Conservation (phyloP, 2,329 filamentous ascomycete species). For the Microdochium bolleyi region DNA sequence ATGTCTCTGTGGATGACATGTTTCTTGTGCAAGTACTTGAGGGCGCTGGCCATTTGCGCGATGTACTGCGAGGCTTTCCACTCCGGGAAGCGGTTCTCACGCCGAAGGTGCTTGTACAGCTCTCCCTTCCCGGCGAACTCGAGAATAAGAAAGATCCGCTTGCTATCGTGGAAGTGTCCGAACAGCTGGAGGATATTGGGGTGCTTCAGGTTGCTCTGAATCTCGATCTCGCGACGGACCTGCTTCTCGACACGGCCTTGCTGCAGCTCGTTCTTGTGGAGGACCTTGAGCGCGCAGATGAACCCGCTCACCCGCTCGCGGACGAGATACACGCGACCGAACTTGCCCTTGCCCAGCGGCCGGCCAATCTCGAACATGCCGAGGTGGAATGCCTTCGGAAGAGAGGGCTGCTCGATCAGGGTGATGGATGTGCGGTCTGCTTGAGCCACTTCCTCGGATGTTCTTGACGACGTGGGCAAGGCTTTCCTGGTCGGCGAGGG, state of each 20-base stretch:
- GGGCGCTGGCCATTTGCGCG: conserved; percentile 81
- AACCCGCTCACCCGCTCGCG: conserved; percentile 73
- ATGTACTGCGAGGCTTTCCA: conserved; percentile 83
- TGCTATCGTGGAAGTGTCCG: conserved; percentile 83
- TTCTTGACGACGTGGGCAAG: conserved; percentile 28
- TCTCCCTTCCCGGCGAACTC: conserved; percentile 83
- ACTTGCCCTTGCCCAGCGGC: conserved; percentile 80
- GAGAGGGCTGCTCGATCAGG: conserved; percentile 47
- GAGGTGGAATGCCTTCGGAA: conserved; percentile 67
- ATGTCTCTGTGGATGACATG: conserved; percentile 97
- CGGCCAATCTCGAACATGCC: conserved; percentile 93
- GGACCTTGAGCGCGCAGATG: conserved; percentile 78
- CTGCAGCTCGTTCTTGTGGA: conserved; percentile 77
- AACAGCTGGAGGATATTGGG: conserved; percentile 79
- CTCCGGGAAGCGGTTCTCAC: conserved; percentile 73
- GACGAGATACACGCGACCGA: conserved; percentile 78
- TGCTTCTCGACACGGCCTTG: conserved; percentile 77
- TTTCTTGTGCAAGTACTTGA: conserved; percentile 90
- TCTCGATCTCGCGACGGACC: conserved; percentile 81
- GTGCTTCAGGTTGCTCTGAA: conserved; percentile 79
- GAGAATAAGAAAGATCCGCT: conserved; percentile 79
- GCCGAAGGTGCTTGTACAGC: conserved; percentile 78
- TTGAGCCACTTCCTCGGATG: conserved; percentile 39
- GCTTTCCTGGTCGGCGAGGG: conserved; percentile 46
- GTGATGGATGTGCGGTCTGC: conserved; percentile 42